These are phyloP conservation scores for Oryza punctata DNA, from an alignment of 176 grass and related monocot genomes.

Conservation along the genomic window DNA sequence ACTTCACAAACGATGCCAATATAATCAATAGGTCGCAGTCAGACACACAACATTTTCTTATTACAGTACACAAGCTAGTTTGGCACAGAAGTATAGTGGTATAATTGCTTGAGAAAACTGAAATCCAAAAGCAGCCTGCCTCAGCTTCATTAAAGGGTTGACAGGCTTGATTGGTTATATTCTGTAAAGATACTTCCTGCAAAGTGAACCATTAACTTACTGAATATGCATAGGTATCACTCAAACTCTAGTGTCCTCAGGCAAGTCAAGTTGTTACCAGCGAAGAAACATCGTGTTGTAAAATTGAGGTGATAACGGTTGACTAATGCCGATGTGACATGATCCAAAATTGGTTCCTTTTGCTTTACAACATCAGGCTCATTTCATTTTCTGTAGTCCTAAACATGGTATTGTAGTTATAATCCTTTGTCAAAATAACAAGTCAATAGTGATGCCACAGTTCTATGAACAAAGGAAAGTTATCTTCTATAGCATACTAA, in stretches of 20 bases:
- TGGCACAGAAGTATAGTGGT: neutral
- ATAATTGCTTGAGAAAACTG: slow-evolving; percentile 15
- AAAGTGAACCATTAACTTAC: slow-evolving; percentile 30
- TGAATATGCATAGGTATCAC: slow-evolving; percentile 27
- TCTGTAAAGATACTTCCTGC: slow-evolving; percentile 91
- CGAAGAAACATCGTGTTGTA: slow-evolving; percentile 75
- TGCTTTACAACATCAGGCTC: slow-evolving; percentile 82
- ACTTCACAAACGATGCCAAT: neutral
- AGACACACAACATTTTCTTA: neutral
- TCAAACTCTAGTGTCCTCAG: slow-evolving; percentile 8
- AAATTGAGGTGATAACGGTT: slow-evolving; percentile 72
- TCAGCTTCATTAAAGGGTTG: slow-evolving; percentile 81
- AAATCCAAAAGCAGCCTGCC: slow-evolving; percentile 42
- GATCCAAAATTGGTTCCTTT: slow-evolving; percentile 82
- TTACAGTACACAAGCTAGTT: slow-evolving; percentile 1
- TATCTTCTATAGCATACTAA: neutral
- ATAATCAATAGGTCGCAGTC: neutral
- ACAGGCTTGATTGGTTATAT: slow-evolving; percentile 92
- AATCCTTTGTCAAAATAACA: neutral
- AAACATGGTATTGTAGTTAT: slow-evolving; percentile 38
- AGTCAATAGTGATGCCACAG: neutral
- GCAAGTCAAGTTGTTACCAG: slow-evolving; percentile 56
- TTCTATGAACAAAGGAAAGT: slow-evolving; percentile 2
- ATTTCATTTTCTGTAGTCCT: slow-evolving; percentile 76
- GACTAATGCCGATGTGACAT: slow-evolving; percentile 64